Evolutionary conservation across 106 monocot genomes (phyloP).

Genomic region (Dioscorea zingiberensis): DNA sequence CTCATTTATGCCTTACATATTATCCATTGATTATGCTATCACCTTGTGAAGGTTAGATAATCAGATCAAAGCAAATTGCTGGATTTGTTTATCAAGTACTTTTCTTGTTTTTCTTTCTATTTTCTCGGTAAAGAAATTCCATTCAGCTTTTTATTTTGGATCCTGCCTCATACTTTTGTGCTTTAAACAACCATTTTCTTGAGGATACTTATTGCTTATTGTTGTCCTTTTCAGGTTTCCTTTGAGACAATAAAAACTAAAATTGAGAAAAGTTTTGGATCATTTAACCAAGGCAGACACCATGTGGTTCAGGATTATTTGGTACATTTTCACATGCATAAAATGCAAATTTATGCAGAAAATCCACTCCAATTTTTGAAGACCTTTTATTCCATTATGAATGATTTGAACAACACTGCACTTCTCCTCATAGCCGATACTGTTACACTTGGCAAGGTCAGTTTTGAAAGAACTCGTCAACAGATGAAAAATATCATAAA

Average conservation of each 20-base stretch:
- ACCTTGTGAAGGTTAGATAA: not conserved
- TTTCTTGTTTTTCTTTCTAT: not conserved
- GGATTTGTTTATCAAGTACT: not conserved
- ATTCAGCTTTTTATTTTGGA: not conserved
- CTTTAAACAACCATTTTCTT: not conserved
- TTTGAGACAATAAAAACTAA: slow-evolving; percentile 27
- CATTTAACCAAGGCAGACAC: slow-evolving; percentile 12
- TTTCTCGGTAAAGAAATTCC: not conserved
- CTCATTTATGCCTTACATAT: too few relatives aligned
- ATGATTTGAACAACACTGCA: slow-evolving; percentile 35
- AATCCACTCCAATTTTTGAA: slow-evolving; percentile 19
- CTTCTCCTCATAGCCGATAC: slow-evolving; percentile 33
- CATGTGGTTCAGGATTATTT: slow-evolving; percentile 44
- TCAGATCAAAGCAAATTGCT: not conserved
- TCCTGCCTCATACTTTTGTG: not conserved
- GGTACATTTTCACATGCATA: slow-evolving; percentile 26
- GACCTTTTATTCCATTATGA: slow-evolving; percentile 23
- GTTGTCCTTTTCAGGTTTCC: slow-evolving; percentile 33
- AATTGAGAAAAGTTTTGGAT: slow-evolving; percentile 37
- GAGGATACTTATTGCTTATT: too few relatives aligned
- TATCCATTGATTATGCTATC: too few relatives aligned
- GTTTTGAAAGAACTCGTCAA: slow-evolving; percentile 26
- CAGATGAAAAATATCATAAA: slow-evolving; percentile 37
- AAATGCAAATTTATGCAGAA: slow-evolving; percentile 2
- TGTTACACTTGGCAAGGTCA: slow-evolving; percentile 25